Evolutionary conservation across 306 rosid genomes (phyloP).

Genomic region (Hippophae tibetana): DNA sequence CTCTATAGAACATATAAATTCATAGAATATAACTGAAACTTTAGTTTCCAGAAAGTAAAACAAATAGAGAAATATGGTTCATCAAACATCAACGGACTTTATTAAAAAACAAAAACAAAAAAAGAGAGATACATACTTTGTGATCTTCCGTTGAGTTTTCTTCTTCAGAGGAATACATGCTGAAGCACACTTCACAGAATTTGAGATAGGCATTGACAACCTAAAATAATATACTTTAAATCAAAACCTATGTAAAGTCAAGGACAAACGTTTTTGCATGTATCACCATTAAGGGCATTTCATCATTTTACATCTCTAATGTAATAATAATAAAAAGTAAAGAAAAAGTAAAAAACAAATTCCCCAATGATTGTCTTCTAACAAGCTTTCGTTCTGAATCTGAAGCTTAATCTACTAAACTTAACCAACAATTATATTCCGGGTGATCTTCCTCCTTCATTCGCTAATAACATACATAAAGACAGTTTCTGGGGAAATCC

Average conservation of each 20-base stretch:
- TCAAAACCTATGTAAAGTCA: not conserved
- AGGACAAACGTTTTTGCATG: no score
- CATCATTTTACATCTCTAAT: no score
- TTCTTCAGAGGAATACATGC: conserved; percentile 36
- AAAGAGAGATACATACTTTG: conserved; percentile 37
- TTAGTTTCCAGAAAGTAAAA: conserved; percentile 9
- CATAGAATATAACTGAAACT: conserved; percentile 14
- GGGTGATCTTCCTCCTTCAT: no score
- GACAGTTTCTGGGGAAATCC: no score
- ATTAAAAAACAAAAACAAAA: not conserved
- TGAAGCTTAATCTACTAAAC: no score
- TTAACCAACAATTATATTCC: no score
- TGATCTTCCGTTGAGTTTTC: conserved; percentile 74
- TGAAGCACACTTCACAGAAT: conserved; percentile 39
- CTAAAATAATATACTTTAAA: conserved; percentile 33
- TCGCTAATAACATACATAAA: no score
- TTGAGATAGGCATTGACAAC: conserved; percentile 52
- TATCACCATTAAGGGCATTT: no score
- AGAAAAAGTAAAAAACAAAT: no score
- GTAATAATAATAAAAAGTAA: no score
- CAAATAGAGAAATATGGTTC: conserved; percentile 7
- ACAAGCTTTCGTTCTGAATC: no score
- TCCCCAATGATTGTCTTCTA: no score
- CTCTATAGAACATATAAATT: conserved; percentile 37
- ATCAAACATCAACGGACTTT: conserved; percentile 5